Percentiles rank a stretch among this genome's conserved stretches.
Evolutionary conservation across 164 flowering plant genomes (phyloP).

Genomic region (Santalum album): DNA sequence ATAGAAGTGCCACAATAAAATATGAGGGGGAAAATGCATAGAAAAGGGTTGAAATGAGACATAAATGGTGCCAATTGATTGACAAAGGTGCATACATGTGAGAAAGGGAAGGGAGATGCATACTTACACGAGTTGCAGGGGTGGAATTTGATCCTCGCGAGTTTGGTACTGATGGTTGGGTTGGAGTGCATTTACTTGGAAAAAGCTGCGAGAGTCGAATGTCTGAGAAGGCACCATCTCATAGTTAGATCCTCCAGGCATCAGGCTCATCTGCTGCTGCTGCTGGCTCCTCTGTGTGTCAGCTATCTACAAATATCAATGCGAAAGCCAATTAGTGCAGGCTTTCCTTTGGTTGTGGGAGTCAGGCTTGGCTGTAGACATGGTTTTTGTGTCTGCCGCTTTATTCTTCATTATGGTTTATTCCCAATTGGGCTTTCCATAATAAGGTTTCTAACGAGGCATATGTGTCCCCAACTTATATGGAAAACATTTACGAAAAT

Average conservation of each 20-base stretch:
- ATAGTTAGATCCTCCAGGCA: constrained; percentile 41
- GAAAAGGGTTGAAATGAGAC: too few species aligned
- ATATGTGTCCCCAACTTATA: too few species aligned
- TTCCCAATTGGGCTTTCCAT: too few species aligned
- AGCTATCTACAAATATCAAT: constrained; percentile 31
- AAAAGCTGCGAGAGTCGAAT: constrained; percentile 56
- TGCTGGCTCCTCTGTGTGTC: constrained; percentile 67
- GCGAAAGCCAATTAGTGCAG: too few species aligned
- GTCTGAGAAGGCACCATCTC: constrained; percentile 45
- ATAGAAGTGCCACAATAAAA: too few species aligned
- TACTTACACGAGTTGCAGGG: constrained; percentile 67
- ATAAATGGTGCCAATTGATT: not conserved
- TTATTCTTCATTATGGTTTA: too few species aligned
- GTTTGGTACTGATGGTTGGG: constrained; percentile 30
- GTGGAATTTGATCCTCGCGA: constrained; percentile 56
- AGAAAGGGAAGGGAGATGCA: not conserved
- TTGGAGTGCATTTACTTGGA: constrained; percentile 63
- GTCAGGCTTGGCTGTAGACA: too few species aligned
- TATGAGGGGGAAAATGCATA: too few species aligned
- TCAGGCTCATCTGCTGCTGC: constrained; percentile 50
- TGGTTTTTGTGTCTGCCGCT: too few species aligned
- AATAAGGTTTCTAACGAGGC: too few species aligned
- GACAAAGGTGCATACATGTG: not conserved
- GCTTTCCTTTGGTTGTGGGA: too few species aligned
- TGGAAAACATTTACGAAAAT: too few species aligned